Base-by-base conservation (phyloP, 345 rosid genomes). In the Euclidium syriacum region DNA sequence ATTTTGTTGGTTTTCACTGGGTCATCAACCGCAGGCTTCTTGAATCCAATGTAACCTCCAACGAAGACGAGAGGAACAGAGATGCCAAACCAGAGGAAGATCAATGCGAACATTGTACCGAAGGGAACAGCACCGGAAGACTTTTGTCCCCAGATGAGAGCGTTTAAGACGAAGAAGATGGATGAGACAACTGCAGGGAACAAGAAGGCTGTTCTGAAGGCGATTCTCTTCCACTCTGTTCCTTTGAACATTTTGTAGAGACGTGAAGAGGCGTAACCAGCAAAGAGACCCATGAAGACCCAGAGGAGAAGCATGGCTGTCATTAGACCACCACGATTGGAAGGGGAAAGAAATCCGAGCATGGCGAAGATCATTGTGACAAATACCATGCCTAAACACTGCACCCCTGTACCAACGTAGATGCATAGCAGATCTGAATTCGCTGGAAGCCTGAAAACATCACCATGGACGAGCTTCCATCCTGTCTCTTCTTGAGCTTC, bases 401-500 rank as follows among this genome's bases (percentile, higher is more conserved):
- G 95, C 58, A 87, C 86, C 41, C 95, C 95, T 3, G 95, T 83
- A 32, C 95, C 95, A 29, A 81, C 95, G 35, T 84, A 81, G 57
- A 84, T 81, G 52, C 95, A 87, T 4, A 87, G 80, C 16, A 87
- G 72, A 72, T 87, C 91, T 2, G 91, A 81, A 68, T 84, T 78
- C 24, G 77, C 19, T 15, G 95, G 95, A 10, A 86, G 76, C 68
- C 95, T 82, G 79, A 87, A 87, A 60, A 81, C 91, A 72, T 87
- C 95, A 22, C 95, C 95, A 51, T 86, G 95, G 36, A 86, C 90
- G 25, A 84, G 95, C 77, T 86, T 86, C 95, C 95, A 86, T 17
- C 95, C 95, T 18, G 95, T 86, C 82, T 86, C 94, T 72, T 86
- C 94, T 72, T 86, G 94, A 50, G 95, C 95, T 80, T 87, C 95